Base-by-base conservation (phyloP, 345 rosid genomes). In the Salix arbutifolia region DNA sequence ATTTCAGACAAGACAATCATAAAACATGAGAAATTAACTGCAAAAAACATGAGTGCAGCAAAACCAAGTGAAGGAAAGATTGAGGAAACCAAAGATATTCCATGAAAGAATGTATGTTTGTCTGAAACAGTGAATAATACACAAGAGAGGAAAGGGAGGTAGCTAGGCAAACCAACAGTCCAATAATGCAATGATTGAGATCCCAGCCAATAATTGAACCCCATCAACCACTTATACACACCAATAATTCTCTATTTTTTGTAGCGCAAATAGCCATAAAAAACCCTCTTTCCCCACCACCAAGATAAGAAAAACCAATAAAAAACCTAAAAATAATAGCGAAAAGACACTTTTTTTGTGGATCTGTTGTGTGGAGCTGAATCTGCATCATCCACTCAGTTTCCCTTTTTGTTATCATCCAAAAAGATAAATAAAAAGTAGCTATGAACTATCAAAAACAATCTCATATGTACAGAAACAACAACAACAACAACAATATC, bases 121-220 rank as follows among this genome's bases (percentile, higher is more conserved):
- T 73, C 69, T n/a, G 83, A 80, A 86, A 81, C 70, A 74, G 83
- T 71, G 23, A 48, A 71, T 44, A 71, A 62, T 23, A 53, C 65
- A 74, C 23, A 37, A 38, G 4, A 52, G 64, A 60, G 19, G 14
- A 56, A 75, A 61, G 21, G 65, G 52, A 53, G 64, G 6, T 30
- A 69, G 48, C 53, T 13, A 60, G 80, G 74, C 50, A 66, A 75
- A 60, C 68, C 74, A 73, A 79, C 73, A 76, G 84, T 84, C 35
- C 53, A 66, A 17, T 77, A 66, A 17, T 77, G 66, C 84, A 87
- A 87, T 87, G 80, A 87, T 87, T 87, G 87, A 84, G 84, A 83
- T 69, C 73, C 76, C 44, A 68, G 71, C 80, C 86, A 87, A 83
- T 85, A 81, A 87, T 87, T 87, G 88, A 82, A 84, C 72, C 73